phyloP scores from a whole-genome alignment of 306 rosid species.

The Luffa acutangula region DNA sequence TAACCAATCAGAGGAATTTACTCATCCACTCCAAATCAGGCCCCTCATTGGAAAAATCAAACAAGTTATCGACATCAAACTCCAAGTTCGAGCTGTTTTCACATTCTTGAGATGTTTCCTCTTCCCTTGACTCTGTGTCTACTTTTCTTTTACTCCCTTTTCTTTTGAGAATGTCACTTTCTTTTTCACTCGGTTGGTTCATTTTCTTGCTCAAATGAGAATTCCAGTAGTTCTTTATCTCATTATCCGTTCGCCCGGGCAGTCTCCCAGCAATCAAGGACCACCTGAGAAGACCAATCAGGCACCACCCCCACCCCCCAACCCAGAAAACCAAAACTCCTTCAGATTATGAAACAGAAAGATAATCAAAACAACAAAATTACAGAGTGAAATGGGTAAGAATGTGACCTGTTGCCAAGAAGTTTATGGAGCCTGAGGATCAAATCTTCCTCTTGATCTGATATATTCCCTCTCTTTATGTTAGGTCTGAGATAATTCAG shows the following conservation, averaged over 20 bases:
- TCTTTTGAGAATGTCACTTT: conserved; percentile 1
- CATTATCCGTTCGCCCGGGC: conserved; percentile 65
- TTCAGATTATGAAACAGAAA: not conserved
- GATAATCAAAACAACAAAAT: not conserved
- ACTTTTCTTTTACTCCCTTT: conserved; percentile 12
- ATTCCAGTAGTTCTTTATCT: conserved; percentile 65
- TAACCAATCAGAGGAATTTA: conserved; percentile 27
- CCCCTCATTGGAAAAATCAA: conserved; percentile 45
- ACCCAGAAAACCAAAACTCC: not conserved
- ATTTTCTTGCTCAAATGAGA: conserved; percentile 63
- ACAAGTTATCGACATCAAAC: conserved; percentile 37
- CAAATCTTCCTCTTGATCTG: conserved; percentile 64
- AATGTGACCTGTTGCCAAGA: conserved; percentile 45
- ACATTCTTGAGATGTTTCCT: conserved; percentile 16
- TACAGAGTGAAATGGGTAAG: not conserved
- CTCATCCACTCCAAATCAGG: conserved; percentile 48
- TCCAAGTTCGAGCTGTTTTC: conserved; percentile 14
- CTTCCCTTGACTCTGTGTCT: conserved; percentile 14
- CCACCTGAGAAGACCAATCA: conserved; percentile 33
- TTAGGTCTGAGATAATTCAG: conserved; percentile 57
- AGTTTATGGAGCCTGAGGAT: conserved; percentile 58
- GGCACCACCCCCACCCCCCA: not conserved
- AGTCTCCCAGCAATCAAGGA: conserved; percentile 59
- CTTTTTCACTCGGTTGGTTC: conserved; percentile 23
- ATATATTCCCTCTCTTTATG: conserved; percentile 59